Base-by-base conservation (phyloP, 2,329 filamentous ascomycete species). In the Xylaria sp. region DNA sequence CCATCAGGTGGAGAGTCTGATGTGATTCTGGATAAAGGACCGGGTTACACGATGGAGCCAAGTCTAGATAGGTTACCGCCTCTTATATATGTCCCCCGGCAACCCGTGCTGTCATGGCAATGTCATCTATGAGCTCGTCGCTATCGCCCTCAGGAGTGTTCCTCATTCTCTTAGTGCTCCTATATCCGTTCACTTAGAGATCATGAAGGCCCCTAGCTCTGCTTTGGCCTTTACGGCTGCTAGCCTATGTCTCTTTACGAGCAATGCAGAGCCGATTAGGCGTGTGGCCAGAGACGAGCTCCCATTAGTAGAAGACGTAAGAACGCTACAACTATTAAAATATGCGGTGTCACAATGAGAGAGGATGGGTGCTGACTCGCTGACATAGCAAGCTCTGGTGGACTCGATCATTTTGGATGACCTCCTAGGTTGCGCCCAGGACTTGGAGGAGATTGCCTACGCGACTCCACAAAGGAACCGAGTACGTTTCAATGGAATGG, bases 381-480 rank as follows among this genome's bases (percentile, higher is more conserved):
- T 34, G 16, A 4, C 39, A 24, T 44, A 69, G 68, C 50, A 66
- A 57, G 50, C 61, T 7, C 53, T 69, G 1, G 58, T 66, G 9
- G 58, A 65, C 22, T 61, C 64, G 4, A 54, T 70, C 44, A 46
- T 59, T 7, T 22, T 67, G 7, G 63, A 64, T 7, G 65, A 68
- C 54, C 60, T 70, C 18, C 20, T 66, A 24, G 50, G 62, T n/a
- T 69, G 68, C 39, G 65, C 63, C 16, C 66, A 69, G 51, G 58
- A 62, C 29, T 57, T 68, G 21, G 63, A 70, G 53, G 60, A 67
- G 17, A 66, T 72, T 45, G 68, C 70, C 18, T 66, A 71, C 42
- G 57, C 67, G 13, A 65, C 63, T 8, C 50, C 67, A 21, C 51
- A 51, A 7, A 59, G 66, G 34, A 71, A 70, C 62, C 65, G 69